phyloP scores from a whole-genome alignment of 768 basidiomycete genomes.

The Lentinula sp. region DNA sequence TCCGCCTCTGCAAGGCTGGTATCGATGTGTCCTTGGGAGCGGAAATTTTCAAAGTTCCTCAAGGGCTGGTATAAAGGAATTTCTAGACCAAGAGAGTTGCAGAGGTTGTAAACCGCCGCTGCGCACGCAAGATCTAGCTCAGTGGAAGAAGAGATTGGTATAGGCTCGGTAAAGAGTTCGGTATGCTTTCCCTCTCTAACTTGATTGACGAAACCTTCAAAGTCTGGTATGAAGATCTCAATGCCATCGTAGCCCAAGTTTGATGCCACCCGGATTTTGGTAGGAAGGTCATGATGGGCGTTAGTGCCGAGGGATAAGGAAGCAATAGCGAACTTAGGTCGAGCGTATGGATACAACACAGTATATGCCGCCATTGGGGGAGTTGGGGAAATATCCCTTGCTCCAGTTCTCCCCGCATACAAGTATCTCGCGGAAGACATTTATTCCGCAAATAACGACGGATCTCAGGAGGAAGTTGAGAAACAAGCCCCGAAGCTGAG shows the following conservation, averaged over 20 bases:
- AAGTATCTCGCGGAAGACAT: background rate
- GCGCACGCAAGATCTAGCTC: slow-evolving; percentile 22
- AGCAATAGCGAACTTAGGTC: slow-evolving; percentile 16
- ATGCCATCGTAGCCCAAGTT: slow-evolving; percentile 29
- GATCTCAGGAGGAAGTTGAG: background rate
- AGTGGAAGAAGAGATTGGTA: slow-evolving; percentile 9
- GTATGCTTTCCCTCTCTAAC: slow-evolving; percentile 13
- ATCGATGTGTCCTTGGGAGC: slow-evolving; percentile 16
- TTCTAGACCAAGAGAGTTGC: slow-evolving; percentile 15
- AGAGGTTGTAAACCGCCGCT: slow-evolving; percentile 13
- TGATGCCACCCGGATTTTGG: slow-evolving; percentile 23
- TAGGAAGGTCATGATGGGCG: slow-evolving; percentile 20
- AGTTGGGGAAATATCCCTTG: background rate
- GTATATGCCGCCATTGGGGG: background rate
- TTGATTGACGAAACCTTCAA: slow-evolving; percentile 19
- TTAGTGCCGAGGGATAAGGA: slow-evolving; percentile 22
- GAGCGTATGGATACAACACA: background rate
- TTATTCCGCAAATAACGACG: background rate
- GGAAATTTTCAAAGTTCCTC: slow-evolving; percentile 29
- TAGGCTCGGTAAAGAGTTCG: slow-evolving; percentile 15
- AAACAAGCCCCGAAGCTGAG: background rate
- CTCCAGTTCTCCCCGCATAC: background rate
- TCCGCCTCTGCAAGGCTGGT: slow-evolving; percentile 21
- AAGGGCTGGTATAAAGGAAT: slow-evolving; percentile 30
- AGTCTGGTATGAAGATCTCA: slow-evolving; percentile 20